These are phyloP conservation scores for Arthrobotrys sphaeroides DNA, from an alignment of 2,329 filamentous ascomycete species.

Conservation along the genomic window DNA sequence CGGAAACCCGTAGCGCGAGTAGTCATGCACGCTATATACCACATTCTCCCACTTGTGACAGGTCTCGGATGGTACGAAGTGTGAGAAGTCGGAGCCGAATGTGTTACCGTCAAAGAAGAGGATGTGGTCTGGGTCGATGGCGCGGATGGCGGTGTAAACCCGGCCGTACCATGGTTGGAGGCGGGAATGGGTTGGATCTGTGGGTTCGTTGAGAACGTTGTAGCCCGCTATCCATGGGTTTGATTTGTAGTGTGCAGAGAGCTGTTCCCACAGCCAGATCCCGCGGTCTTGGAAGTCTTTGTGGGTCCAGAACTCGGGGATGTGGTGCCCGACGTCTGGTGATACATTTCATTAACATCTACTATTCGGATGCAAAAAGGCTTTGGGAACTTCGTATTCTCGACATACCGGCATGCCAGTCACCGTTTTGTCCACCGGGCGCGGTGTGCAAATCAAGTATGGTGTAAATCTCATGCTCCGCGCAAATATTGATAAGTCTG, in stretches of 20 bases:
- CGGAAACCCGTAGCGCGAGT: slow-evolving; percentile 66
- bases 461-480: slow-evolving; percentile 63
- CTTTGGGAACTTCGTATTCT: background rate
- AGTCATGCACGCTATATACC: slow-evolving; percentile 68
- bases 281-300: slow-evolving; percentile 65
- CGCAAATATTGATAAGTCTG: slow-evolving; percentile 64
- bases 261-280: slow-evolving; percentile 63
- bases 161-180: slow-evolving; percentile 63
- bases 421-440: slow-evolving; percentile 65
- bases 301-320: slow-evolving; percentile 65
- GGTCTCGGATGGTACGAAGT: slow-evolving; percentile 55
- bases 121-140: slow-evolving; percentile 65
- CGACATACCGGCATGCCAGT: slow-evolving; percentile 63
- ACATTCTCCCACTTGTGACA: slow-evolving; percentile 60
- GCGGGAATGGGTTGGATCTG: slow-evolving; percentile 60
- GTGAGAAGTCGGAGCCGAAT: slow-evolving; percentile 64
- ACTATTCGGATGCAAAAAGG: background rate
- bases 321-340: slow-evolving; percentile 58
- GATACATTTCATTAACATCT: background rate
- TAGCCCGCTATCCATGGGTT: slow-evolving; percentile 64
- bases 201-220: slow-evolving; percentile 61
- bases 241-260: slow-evolving; percentile 62
- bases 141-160: slow-evolving; percentile 62
- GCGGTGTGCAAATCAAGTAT: slow-evolving; percentile 64
- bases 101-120: slow-evolving; percentile 67